A percentile compares a stretch with the other conserved stretches of the same genome.
These are phyloP conservation scores for Straminergon stramineum DNA, from an alignment of 225 moss, liverwort and hornwort species.

Conservation along the genomic window DNA sequence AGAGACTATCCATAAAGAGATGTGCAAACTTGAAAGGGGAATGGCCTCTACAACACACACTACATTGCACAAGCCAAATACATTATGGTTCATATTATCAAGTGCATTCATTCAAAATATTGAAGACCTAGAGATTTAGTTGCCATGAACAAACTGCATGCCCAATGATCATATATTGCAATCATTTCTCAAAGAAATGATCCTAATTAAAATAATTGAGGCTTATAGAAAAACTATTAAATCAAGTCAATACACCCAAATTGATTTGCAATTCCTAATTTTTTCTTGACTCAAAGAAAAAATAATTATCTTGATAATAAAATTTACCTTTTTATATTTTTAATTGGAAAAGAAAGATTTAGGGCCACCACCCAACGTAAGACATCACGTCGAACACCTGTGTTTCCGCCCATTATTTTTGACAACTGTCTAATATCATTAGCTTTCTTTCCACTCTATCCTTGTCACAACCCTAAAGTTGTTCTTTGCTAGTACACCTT, in stretches of 20 bases:
- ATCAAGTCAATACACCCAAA: not conserved
- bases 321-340: slow-evolving; percentile 68
- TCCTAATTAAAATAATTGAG: not conserved
- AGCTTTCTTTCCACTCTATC: not conserved
- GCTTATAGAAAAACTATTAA: not conserved
- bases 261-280: not conserved
- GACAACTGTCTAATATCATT: not conserved
- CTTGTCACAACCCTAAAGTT: not conserved
- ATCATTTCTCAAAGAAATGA: not conserved
- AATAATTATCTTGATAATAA: not conserved
- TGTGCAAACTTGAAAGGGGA: not conserved
- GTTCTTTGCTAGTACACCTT: not conserved
- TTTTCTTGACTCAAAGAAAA: not conserved
- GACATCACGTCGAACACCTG: slow-evolving; percentile 73
- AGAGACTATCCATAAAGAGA: not conserved
- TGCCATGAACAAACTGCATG: rapidly evolving
- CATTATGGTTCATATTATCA: not conserved
- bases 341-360: slow-evolving; percentile 83
- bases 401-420: slow-evolving; percentile 43
- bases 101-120: not conserved
- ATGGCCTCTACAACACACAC: not conserved
- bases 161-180: not conserved
- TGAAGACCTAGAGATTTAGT: not conserved
- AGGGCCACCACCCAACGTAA: slow-evolving; percentile 82
- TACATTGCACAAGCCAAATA: not conserved